Evolutionary conservation across 495 filamentous ascomycete species (phyloP), one percentile per base, ranked within the genome.

Genomic region (Peziza echinospora): DNA sequence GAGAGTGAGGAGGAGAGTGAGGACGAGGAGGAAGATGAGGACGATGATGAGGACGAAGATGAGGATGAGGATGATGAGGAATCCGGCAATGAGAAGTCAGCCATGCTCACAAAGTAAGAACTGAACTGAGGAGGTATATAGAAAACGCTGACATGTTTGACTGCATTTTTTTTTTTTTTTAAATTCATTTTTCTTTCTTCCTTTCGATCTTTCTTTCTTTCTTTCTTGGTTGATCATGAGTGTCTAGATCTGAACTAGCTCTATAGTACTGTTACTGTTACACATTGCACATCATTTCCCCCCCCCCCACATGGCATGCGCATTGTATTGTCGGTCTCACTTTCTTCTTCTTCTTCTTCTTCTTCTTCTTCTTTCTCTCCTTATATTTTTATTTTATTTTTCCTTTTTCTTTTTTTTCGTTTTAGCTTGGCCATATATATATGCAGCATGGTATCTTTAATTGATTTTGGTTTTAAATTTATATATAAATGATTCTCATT

Each of bases 1-100:
- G 82, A 83, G 46, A 74, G 75, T 28, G 72, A 75, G 24, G 70
- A 69, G 8, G 53, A 55, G n/a, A 46, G 46, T 5, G 53, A 53
- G 47, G 47, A 52, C 19, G 70, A 71, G 24, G 63, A 65, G 28
- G 64, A 58, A 22, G 65, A 45, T 1, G 56, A 59, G 26, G 30
- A 37, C 6, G 30, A 37, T 5, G 30, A 7, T 4, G 30, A 37
- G 0, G 30, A 37, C 3, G 30, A 37, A 0, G 30, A 37, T 0
- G 30, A 37, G 3, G 30, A 37, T 0, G 30, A 37, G 3, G 30
- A 37, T 3, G 3, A 37, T 17, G 30, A 37, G 2, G 3, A 37
- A 37, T 37, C 30, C 3, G 30, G 30, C 6, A 17, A 37, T 6
- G 30, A 37, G 6, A 37, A 7, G 19, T 13, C 30, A 37, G 13